Conservation (phyloP, 306 rosid genomes). For the Vicia sativa region DNA sequence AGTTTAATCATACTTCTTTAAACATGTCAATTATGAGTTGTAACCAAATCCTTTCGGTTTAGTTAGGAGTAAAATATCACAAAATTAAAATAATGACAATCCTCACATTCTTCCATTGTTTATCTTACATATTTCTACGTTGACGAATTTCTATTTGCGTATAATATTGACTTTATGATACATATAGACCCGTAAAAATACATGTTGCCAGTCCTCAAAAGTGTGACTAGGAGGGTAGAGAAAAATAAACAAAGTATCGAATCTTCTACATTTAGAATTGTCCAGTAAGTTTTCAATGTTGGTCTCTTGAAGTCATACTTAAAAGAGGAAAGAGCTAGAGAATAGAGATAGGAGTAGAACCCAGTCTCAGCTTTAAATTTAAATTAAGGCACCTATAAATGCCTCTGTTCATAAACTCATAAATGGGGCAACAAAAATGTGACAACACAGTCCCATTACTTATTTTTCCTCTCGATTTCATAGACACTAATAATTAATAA, state of each 20-base stretch:
- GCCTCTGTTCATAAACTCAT: neutral
- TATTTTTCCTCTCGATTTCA: neutral
- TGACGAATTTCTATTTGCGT: neutral
- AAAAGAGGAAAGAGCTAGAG: slow-evolving; percentile 28
- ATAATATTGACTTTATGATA: slow-evolving; percentile 3
- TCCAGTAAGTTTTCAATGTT: slow-evolving; percentile 17
- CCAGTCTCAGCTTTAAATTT: slow-evolving; percentile 13
- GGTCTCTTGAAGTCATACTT: slow-evolving; percentile 24
- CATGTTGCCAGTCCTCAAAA: neutral
- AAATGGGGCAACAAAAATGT: slow-evolving; percentile 30
- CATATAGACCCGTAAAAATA: neutral
- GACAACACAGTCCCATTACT: slow-evolving; percentile 17
- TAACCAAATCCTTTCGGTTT: slow-evolving; percentile 18
- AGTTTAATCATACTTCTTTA: neutral
- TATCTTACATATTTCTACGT: neutral
- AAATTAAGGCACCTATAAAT: slow-evolving; percentile 21
- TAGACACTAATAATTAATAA: neutral
- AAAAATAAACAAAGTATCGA: slow-evolving; percentile 37
- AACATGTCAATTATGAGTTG: slow-evolving; percentile 27
- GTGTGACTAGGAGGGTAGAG: slow-evolving; percentile 7
- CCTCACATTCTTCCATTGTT: neutral
- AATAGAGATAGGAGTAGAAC: slow-evolving; percentile 5
- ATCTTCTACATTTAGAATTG: slow-evolving; percentile 36
- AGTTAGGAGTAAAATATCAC: neutral
- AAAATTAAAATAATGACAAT: neutral